Evolutionary conservation across 371 early-diverging fungal genomes (phyloP).

Genomic region (Scutellospora calospora): DNA sequence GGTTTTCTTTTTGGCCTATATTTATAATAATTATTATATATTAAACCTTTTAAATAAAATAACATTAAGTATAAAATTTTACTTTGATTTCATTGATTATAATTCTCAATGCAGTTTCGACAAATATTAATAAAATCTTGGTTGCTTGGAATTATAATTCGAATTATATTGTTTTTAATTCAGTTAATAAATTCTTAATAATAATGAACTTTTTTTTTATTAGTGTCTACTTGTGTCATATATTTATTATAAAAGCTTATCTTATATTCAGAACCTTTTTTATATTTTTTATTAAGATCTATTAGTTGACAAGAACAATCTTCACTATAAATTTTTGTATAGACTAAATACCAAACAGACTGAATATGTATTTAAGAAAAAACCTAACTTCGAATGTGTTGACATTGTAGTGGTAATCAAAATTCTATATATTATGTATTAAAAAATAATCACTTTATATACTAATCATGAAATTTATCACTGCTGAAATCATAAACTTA

Average conservation of each 20-base stretch:
- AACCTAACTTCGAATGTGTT: neutral
- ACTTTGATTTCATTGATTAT: neutral
- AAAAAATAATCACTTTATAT: neutral
- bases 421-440: no score
- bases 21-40: no score
- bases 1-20: no score
- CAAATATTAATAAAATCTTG: no score
- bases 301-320: neutral
- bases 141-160: no score
- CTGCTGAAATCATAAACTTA: neutral
- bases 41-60: neutral
- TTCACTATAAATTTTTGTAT: neutral
- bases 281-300: neutral
- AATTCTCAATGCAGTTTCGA: neutral
- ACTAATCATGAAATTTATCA: neutral
- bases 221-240: neutral
- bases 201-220: neutral
- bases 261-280: neutral
- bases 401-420: neutral
- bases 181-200: no score
- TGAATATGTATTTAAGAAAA: neutral
- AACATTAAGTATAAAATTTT: neutral
- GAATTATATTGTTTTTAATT: no score
- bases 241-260: neutral
- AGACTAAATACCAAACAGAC: neutral